A percentile compares a stretch with the other conserved stretches of the same genome.
Conservation (phyloP, 2,329 filamentous ascomycete genomes). For the Talaromyces sp. region DNA sequence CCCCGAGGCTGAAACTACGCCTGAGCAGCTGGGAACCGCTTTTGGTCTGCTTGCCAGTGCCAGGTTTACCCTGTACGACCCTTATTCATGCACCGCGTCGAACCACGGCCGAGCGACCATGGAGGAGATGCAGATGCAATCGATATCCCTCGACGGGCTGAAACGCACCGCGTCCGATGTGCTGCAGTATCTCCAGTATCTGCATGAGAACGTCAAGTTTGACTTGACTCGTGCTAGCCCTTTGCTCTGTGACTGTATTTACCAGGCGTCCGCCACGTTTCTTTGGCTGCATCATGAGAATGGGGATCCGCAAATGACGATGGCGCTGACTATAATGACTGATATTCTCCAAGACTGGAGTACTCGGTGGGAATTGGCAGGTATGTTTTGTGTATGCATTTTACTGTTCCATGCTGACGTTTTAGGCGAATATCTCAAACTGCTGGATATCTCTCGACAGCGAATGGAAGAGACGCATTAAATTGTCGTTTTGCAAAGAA, state of each 20-base stretch:
- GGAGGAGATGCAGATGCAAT: constrained; percentile 29
- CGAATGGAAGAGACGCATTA: background rate
- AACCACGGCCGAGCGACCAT: constrained; percentile 21
- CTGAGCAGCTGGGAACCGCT: constrained; percentile 20
- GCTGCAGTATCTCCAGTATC: constrained; percentile 12
- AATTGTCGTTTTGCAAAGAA: background rate
- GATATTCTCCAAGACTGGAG: constrained; percentile 14
- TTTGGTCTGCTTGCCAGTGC: constrained; percentile 25
- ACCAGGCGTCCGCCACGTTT: constrained; percentile 29
- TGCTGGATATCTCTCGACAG: constrained; percentile 12
- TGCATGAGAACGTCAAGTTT: constrained; percentile 10
- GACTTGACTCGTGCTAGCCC: constrained; percentile 16
- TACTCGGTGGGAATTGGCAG: constrained; percentile 16
- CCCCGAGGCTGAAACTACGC: constrained; percentile 18
- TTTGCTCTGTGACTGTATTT: constrained; percentile 26
- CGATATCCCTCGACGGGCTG: constrained; percentile 22
- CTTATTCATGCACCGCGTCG: constrained; percentile 26
- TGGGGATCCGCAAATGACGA: constrained; percentile 16
- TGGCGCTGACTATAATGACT: constrained; percentile 13
- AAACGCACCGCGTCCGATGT: constrained; percentile 14
- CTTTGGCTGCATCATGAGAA: constrained; percentile 27
- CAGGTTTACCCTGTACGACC: constrained; percentile 26
- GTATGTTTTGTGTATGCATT: background rate
- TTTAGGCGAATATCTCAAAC: constrained; percentile 17
- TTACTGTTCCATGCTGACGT: background rate